phyloP scores from a whole-genome alignment of 116 monocot genomes.

The Trichopus zeylanicus region DNA sequence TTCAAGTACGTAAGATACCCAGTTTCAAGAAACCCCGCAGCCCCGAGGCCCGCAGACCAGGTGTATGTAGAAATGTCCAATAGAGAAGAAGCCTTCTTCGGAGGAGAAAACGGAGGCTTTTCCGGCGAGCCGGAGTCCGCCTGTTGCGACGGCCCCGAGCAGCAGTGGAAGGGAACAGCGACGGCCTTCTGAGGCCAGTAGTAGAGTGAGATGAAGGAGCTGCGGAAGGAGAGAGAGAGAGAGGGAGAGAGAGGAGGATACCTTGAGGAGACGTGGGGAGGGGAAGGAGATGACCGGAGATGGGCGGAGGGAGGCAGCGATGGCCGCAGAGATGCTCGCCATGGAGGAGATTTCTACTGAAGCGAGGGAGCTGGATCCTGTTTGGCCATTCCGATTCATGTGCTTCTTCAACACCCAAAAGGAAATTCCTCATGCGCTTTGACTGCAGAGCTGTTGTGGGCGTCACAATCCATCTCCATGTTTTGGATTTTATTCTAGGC shows the following conservation, averaged over 20 bases:
- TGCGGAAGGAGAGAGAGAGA: no score
- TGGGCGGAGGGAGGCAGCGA: not conserved
- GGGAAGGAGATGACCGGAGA: not conserved
- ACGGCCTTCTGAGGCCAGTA: no score
- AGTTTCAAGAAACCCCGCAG: conserved; percentile 72
- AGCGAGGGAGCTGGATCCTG: no score
- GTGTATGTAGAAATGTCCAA: no score
- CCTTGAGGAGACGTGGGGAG: not conserved
- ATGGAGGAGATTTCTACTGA: no score
- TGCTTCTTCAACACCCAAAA: no score
- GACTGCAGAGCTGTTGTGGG: no score
- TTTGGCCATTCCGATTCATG: no score
- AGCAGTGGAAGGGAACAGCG: not conserved
- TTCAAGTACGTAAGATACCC: conserved; percentile 73
- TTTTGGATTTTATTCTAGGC: no score
- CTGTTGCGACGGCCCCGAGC: not conserved
- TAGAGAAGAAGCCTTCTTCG: conserved; percentile 16
- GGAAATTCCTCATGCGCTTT: no score
- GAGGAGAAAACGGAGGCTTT: not conserved
- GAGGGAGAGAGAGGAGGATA: not conserved
- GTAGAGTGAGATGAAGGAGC: no score
- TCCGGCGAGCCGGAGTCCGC: not conserved
- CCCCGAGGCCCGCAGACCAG: conserved; percentile 59
- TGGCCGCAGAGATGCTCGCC: not conserved
- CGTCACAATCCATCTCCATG: no score